These are phyloP conservation scores for Fusarium sp. DNA, from an alignment of 2,329 filamentous ascomycete genomes.

Conservation along the genomic window DNA sequence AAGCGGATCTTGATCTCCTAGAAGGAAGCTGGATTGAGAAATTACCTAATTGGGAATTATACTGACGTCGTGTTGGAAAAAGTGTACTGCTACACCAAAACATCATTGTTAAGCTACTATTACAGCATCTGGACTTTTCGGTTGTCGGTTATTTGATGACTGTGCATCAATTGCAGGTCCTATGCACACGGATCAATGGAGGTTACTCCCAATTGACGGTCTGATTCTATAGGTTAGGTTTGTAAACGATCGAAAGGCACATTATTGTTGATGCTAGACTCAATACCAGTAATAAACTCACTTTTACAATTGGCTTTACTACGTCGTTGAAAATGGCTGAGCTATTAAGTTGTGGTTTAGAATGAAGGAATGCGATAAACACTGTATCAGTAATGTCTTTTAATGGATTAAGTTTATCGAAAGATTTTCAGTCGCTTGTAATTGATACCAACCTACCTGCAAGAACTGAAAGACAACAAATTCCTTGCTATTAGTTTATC, in stretches of 20 bases:
- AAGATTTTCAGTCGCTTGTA: background rate
- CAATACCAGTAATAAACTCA: background rate
- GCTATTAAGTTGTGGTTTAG: background rate
- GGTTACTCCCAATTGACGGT: background rate
- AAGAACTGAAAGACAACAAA: background rate
- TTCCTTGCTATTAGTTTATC: background rate
- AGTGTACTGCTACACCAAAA: background rate
- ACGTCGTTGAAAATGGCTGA: background rate
- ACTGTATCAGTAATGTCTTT: too few relatives aligned
- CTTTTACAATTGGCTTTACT: background rate
- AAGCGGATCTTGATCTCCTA: conserved; percentile 29
- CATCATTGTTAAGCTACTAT: background rate
- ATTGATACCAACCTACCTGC: too few relatives aligned
- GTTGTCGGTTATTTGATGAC: background rate
- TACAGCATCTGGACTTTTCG: background rate
- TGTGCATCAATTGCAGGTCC: background rate
- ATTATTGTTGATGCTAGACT: background rate
- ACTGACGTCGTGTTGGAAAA: conserved; percentile 10
- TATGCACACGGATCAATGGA: background rate
- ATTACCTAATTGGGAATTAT: conserved; percentile 23
- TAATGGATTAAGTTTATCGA: background rate
- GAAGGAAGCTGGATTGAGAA: conserved; percentile 30
- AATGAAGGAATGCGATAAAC: background rate
- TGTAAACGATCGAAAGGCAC: background rate
- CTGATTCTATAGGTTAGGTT: background rate